Base-by-base conservation (phyloP, 495 filamentous ascomycete genomes). In the Peziza echinospora region DNA sequence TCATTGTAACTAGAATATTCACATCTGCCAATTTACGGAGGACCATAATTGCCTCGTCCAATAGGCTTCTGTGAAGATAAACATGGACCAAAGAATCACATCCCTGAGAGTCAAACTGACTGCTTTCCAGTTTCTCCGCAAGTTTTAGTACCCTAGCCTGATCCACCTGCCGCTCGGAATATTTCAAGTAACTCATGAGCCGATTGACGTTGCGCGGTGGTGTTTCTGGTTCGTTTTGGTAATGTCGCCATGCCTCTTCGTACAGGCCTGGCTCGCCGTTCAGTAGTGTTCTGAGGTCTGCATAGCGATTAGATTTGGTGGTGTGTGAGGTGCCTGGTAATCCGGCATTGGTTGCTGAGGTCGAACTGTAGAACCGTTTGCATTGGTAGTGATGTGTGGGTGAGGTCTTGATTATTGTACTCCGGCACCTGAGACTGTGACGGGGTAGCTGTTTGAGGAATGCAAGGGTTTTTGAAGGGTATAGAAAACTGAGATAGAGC, bases 401-500 rank as follows among this genome's bases (percentile, higher is more conserved):
- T n/a, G n/a, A n/a, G n/a, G n/a, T n/a, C n/a, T n/a, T n/a, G n/a
- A n/a, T n/a, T n/a, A n/a, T n/a, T n/a, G n/a, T n/a, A n/a, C n/a
- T n/a, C n/a, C n/a, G n/a, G n/a, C n/a, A n/a, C n/a, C n/a, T n/a
- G 3, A 37, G 30, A 3, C 30, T 17, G 19, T 37, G 30, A 13
- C 30, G 30, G 19, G 30, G 19, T 13, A 37, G 13, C 30, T 37
- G 30, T 6, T 37, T 40, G 30, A 59, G 40, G 49, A 59, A 59
- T 19, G 49, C 47, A 8, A 59, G 53, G 25, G 56, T 54, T 41
- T 54, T 55, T 25, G 49, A 50, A 23, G 56, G 56, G 26, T 59
- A 59, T 44, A 59, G 43, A 47, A 59, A 59, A 30, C 51, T 56
- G 42, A 59, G 48, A 24, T 54, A 49, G 21, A 56, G 46, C n/a